Percentiles rank a stretch among this genome's conserved stretches.
Conservation (phyloP, 352 stramenopile species). For the Albugo candida region DNA sequence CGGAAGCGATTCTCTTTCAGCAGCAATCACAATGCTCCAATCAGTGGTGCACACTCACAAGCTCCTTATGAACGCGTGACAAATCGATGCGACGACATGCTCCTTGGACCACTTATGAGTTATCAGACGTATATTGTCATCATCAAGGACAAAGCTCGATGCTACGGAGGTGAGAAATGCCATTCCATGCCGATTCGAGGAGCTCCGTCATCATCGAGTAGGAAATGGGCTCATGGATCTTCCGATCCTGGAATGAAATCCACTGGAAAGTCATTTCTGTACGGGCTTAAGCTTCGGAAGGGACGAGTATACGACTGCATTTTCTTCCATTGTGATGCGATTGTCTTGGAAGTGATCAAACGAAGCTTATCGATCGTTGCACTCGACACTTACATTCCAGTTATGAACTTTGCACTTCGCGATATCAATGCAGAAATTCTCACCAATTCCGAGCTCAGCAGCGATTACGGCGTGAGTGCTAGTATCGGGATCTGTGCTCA, state of each 20-base stretch:
- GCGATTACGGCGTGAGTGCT: slow-evolving; percentile 44
- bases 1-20: too few relatives aligned
- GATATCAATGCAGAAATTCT: slow-evolving; percentile 62
- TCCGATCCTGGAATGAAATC: background rate
- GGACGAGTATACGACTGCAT: slow-evolving; percentile 55
- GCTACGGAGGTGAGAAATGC: too few relatives aligned
- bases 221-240: too few relatives aligned
- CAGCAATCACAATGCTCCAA: too few relatives aligned
- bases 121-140: slow-evolving; percentile 58
- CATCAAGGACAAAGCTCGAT: slow-evolving; percentile 5
- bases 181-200: too few relatives aligned
- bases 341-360: slow-evolving; percentile 82
- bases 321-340: slow-evolving; percentile 40
- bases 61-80: too few relatives aligned
- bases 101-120: slow-evolving; percentile 19
- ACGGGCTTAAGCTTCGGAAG: slow-evolving; percentile 11
- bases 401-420: slow-evolving; percentile 76
- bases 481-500: slow-evolving; percentile 62
- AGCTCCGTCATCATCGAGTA: too few relatives aligned
- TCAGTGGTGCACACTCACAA: too few relatives aligned
- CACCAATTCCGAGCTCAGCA: slow-evolving; percentile 46
- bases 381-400: slow-evolving; percentile 76
- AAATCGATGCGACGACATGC: too few relatives aligned
- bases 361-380: slow-evolving; percentile 72
- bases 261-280: slow-evolving; percentile 15